These are phyloP conservation scores for Didymella lethalis DNA, from an alignment of 2,329 filamentous ascomycete genomes.

Conservation along the genomic window DNA sequence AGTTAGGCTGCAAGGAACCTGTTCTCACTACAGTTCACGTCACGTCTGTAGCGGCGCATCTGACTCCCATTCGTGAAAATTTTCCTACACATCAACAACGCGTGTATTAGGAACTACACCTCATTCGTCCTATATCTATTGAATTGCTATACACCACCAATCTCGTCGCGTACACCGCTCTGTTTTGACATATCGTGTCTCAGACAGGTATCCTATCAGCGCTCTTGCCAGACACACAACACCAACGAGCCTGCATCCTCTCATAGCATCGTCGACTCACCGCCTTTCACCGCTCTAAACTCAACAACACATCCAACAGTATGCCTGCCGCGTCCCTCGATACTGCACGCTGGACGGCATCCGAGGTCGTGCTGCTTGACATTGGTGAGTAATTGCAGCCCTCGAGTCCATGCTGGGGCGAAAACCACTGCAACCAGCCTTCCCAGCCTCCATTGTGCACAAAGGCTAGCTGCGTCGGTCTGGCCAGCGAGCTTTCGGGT, in stretches of 20 bases:
- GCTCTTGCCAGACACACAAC: conserved; percentile 35
- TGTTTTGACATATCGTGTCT: conserved; percentile 36
- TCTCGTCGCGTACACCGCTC: conserved; percentile 38
- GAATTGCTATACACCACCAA: conserved; percentile 31
- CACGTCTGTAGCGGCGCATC: conserved; percentile 21
- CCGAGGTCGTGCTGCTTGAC: conserved; percentile 64
- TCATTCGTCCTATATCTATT: conserved; percentile 19
- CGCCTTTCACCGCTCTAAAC: conserved; percentile 41
- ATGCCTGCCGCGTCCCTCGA: conserved; percentile 42
- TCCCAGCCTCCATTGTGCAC: conserved; percentile 28
- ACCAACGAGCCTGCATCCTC: conserved; percentile 18
- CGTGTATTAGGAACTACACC: conserved; percentile 22
- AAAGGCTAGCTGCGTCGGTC: conserved; percentile 25
- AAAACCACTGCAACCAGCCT: conserved; percentile 32
- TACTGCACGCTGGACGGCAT: conserved; percentile 39
- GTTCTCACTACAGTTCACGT: conserved; percentile 18
- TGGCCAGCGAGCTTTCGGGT: conserved; percentile 30
- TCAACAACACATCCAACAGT: conserved; percentile 30
- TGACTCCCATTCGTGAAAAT: conserved; percentile 28
- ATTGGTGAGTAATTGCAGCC: conserved; percentile 60
- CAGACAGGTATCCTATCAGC: conserved; percentile 39
- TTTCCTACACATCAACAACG: conserved; percentile 27
- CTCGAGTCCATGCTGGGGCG: conserved; percentile 27
- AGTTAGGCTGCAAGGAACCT: conserved; percentile 8
- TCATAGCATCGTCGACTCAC: conserved; percentile 44